Conservation (phyloP, 2,329 filamentous ascomycete species). For the Pestalotiopsis fici region DNA sequence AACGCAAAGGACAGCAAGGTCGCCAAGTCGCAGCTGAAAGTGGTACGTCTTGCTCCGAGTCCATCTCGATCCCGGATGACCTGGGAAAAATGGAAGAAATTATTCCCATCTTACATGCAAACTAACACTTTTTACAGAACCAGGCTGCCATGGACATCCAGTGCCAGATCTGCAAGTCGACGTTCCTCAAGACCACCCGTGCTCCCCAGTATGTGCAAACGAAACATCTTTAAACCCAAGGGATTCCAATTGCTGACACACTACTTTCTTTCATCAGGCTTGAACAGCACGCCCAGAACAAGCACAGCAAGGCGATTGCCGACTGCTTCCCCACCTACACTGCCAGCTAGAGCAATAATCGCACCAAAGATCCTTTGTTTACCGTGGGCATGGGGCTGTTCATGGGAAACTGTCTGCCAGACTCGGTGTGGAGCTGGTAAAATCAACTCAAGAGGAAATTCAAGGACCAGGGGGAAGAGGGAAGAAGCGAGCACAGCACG, state of each 20-base stretch:
- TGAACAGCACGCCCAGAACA: slow-evolving; percentile 72
- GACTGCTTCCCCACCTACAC: slow-evolving; percentile 68
- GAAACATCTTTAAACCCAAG: no score
- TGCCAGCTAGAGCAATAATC: slow-evolving; percentile 12
- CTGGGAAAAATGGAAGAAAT: neutral
- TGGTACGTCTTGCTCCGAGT: no score
- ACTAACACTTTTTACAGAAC: slow-evolving; percentile 52
- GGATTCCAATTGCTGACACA: neutral
- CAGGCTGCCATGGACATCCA: slow-evolving; percentile 74
- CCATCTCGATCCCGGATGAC: neutral
- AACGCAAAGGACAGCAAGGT: slow-evolving; percentile 62
- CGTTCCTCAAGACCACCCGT: slow-evolving; percentile 77
- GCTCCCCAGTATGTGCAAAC: slow-evolving; percentile 60
- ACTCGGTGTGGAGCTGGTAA: slow-evolving; percentile 3
- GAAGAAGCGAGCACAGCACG: slow-evolving; percentile 17
- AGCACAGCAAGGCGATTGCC: slow-evolving; percentile 71
- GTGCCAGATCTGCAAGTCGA: slow-evolving; percentile 75
- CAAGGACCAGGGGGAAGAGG: neutral
- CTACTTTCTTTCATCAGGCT: slow-evolving; percentile 45
- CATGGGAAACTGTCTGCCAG: neutral
- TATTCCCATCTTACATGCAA: neutral
- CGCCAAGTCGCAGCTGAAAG: slow-evolving; percentile 70
- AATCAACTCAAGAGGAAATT: neutral
- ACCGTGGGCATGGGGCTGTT: slow-evolving; percentile 17
- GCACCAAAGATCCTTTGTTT: neutral